Evolutionary conservation across 1,139 yeast genomes (phyloP).

Genomic region (Lodderomyces theae): DNA sequence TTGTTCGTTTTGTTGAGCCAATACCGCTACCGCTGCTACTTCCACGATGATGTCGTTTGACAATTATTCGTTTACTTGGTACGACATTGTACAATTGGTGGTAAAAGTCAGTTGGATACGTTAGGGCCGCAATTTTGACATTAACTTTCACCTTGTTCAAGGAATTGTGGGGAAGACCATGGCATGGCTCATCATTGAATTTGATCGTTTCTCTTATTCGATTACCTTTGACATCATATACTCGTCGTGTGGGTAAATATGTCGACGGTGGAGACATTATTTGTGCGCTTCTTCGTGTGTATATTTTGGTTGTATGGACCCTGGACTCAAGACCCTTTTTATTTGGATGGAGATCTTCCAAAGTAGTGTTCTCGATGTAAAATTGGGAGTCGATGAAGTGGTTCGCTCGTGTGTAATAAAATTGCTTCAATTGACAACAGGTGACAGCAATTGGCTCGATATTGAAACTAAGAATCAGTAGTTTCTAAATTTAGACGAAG

Average conservation of each 20-base stretch:
- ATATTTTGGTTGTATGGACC: no score
- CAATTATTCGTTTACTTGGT: slow-evolving; percentile 16
- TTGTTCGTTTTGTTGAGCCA: slow-evolving; percentile 16
- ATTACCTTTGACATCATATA: slow-evolving; percentile 22
- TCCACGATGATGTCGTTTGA: slow-evolving; percentile 4
- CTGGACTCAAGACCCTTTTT: no score
- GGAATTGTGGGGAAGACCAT: neutral
- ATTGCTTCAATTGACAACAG: no score
- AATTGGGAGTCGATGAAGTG: neutral
- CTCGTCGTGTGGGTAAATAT: slow-evolving; percentile 29
- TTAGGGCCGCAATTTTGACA: slow-evolving; percentile 28
- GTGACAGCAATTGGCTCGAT: no score
- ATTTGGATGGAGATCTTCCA: no score
- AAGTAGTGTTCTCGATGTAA: neutral
- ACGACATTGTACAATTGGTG: slow-evolving; percentile 8
- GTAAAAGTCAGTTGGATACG: slow-evolving; percentile 24
- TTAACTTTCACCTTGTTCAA: slow-evolving; percentile 13
- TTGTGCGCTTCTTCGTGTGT: no score
- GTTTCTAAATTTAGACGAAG: no score
- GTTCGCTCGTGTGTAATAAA: neutral
- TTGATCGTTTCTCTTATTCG: slow-evolving; percentile 27
- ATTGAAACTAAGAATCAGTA: no score
- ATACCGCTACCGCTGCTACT: neutral
- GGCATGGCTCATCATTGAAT: neutral
- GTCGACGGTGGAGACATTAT: slow-evolving; percentile 1